These are phyloP conservation scores for Diaporthe caulivora DNA, from an alignment of 2,329 filamentous ascomycete species.

Conservation along the genomic window DNA sequence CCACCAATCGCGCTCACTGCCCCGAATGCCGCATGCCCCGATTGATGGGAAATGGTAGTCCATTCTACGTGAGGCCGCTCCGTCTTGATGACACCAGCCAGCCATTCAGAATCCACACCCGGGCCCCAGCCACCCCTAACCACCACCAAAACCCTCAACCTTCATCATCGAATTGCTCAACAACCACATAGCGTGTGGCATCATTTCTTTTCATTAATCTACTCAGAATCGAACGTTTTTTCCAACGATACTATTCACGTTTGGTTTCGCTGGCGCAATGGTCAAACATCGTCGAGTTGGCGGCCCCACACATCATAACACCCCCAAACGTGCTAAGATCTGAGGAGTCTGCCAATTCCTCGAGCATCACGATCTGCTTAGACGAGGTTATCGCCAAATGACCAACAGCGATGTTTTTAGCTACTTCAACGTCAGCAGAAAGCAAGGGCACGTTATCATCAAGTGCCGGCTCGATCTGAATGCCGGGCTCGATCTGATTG, in stretches of 20 bases:
- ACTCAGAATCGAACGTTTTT: background rate
- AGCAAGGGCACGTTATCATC: too few species aligned
- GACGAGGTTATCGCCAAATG: too few species aligned
- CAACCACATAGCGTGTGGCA: background rate
- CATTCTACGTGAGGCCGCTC: background rate
- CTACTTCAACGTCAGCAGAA: too few species aligned
- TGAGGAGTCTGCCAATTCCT: too few species aligned
- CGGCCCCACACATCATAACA: background rate
- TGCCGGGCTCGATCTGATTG: too few species aligned
- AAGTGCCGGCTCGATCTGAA: too few species aligned
- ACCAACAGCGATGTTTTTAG: too few species aligned
- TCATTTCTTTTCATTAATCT: background rate
- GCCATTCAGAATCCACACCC: too few species aligned
- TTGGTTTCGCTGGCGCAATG: background rate
- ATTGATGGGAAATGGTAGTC: constrained; percentile 18
- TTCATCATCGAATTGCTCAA: background rate
- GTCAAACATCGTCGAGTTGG: background rate
- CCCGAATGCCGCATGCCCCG: constrained; percentile 24
- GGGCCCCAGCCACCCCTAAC: background rate
- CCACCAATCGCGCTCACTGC: constrained; percentile 36
- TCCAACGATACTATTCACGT: background rate
- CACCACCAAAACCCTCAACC: background rate
- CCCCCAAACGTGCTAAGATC: background rate
- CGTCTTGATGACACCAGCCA: constrained; percentile 4
- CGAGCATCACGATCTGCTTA: too few species aligned